Conservation (phyloP, 805 yeast genomes). For the Yueomyces sinensis region DNA sequence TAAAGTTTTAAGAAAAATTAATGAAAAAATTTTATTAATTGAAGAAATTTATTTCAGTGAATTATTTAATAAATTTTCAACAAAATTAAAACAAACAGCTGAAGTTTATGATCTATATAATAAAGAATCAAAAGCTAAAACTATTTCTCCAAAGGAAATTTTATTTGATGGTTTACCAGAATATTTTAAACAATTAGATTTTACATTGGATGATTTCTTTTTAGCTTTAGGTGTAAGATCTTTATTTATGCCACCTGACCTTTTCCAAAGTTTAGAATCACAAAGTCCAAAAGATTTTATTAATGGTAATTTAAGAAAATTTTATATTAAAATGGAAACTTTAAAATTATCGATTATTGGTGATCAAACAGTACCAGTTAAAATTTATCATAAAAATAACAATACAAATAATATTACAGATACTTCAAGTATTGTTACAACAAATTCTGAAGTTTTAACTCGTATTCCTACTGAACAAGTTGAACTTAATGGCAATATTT, state of each 20-base stretch:
- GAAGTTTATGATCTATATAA: conserved; percentile 8
- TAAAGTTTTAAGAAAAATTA: conserved; percentile 11
- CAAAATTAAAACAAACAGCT: conserved; percentile 9
- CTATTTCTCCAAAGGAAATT: conserved; percentile 5
- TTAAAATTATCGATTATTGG: conserved; percentile 15
- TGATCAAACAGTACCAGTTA: conserved; percentile 5
- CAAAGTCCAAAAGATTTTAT: conserved; percentile 28
- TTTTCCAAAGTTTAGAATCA: conserved; percentile 21
- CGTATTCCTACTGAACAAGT: neutral
- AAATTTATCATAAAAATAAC: conserved; percentile 11
- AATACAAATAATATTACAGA: conserved; percentile 11
- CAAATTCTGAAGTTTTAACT: neutral
- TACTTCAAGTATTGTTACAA: neutral
- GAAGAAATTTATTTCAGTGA: conserved; percentile 18
- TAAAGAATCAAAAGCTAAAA: conserved; percentile 1
- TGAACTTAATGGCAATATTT: neutral
- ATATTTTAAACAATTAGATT: conserved; percentile 20
- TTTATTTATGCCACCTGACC: conserved; percentile 28
- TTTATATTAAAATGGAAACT: conserved; percentile 17
- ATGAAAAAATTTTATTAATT: conserved; percentile 16
- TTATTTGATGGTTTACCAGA: conserved; percentile 23
- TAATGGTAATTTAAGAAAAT: conserved; percentile 27
- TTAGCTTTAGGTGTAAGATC: conserved; percentile 30
- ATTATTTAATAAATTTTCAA: conserved; percentile 18
- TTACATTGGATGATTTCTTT: conserved; percentile 14